Conservation (phyloP, 306 rosid genomes). For the Quercus suber region DNA sequence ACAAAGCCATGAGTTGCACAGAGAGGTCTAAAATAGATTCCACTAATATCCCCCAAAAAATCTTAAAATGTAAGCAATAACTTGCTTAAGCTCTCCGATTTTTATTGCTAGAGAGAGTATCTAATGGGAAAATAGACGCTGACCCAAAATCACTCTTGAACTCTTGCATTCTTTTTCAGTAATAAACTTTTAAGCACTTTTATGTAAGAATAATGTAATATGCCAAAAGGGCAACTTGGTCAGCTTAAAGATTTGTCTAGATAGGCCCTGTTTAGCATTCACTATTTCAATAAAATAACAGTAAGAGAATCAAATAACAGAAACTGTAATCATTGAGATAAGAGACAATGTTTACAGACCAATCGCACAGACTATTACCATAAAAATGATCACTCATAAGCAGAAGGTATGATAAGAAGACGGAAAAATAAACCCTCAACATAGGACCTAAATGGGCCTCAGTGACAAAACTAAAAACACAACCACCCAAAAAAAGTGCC, state of each 20-base stretch:
- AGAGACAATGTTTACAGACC: background rate
- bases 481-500: background rate
- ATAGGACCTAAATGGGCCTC: background rate
- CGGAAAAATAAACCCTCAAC: conserved; percentile 2
- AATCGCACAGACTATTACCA: background rate
- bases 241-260: background rate
- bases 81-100: background rate
- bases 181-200: background rate
- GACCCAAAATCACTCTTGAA: background rate
- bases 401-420: background rate
- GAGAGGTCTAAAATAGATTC: background rate
- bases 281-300: background rate
- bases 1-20: background rate
- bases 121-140: background rate
- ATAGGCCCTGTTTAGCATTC: background rate
- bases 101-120: too few relatives aligned
- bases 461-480: background rate
- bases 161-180: background rate
- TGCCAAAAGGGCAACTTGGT: background rate
- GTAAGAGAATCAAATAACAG: background rate
- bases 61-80: background rate
- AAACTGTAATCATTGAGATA: background rate
- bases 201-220: background rate
- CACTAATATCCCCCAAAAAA: background rate
- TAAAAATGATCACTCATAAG: background rate